phyloP scores from a whole-genome alignment of 1,139 yeast genomes.

The Geotrichum candidum region DNA sequence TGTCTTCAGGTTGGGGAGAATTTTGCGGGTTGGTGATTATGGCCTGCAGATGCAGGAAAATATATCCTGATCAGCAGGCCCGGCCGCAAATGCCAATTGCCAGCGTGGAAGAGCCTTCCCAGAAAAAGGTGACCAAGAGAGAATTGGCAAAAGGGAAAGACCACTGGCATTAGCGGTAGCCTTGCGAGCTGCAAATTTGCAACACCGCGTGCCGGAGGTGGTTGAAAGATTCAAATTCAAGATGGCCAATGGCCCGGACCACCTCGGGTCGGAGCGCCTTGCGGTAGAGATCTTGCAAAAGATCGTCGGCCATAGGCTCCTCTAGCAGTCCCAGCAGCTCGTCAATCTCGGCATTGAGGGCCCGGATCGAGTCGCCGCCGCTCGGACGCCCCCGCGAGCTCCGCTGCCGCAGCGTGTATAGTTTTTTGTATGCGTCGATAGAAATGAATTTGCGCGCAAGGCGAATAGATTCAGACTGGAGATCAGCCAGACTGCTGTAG shows the following conservation, averaged over 20 bases:
- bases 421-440: constrained; percentile 10
- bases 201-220: constrained; percentile 6
- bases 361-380: constrained; percentile 1
- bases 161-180: background rate
- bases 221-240: background rate
- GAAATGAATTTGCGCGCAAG: constrained; percentile 10
- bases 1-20: too few relatives aligned
- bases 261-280: constrained; percentile 5
- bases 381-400: too few relatives aligned
- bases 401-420: constrained; percentile 8
- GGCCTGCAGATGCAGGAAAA: too few relatives aligned
- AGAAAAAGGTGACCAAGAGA: background rate
- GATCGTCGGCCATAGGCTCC: constrained; percentile 13
- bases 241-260: background rate
- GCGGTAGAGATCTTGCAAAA: constrained; percentile 13
- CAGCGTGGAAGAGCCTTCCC: background rate
- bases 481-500: background rate
- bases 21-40: too few relatives aligned
- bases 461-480: constrained; percentile 6
- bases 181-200: background rate
- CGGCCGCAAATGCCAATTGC: too few relatives aligned
- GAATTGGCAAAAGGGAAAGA: too few relatives aligned
- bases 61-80: too few relatives aligned
- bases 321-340: constrained; percentile 4
- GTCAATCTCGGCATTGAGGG: constrained; percentile 9